These are phyloP conservation scores for Jatropha curcas DNA, from an alignment of 345 rosid species.

Conservation along the genomic window DNA sequence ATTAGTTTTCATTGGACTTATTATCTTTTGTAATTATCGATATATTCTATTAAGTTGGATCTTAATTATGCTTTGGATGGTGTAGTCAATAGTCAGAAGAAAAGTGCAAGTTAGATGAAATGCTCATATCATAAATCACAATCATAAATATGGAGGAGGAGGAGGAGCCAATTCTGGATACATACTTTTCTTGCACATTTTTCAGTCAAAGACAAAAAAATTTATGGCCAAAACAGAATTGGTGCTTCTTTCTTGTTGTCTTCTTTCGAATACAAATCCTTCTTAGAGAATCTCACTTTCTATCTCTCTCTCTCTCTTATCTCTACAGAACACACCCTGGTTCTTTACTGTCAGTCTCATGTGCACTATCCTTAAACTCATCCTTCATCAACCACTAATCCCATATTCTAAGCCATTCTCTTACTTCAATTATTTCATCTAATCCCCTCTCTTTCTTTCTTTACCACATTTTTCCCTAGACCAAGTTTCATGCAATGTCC, in stretches of 20 bases:
- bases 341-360: conserved; percentile 40
- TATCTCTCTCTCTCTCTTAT: conserved; percentile 36
- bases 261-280: neutral
- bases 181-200: neutral
- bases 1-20: no score
- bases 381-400: conserved; percentile 27
- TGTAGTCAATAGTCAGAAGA: neutral
- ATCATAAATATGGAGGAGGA: neutral
- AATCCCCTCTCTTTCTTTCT: conserved; percentile 8
- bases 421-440: conserved; percentile 15
- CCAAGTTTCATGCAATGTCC: conserved; percentile 19
- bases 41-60: no score
- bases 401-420: conserved; percentile 20
- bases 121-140: no score
- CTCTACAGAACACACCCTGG: conserved; percentile 21
- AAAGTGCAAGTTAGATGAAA: no score
- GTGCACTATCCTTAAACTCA: conserved; percentile 35
- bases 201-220: conserved; percentile 10
- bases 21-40: no score
- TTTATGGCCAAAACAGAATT: conserved; percentile 16
- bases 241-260: conserved; percentile 8
- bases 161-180: neutral
- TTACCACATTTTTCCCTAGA: conserved; percentile 10
- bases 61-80: neutral
- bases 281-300: conserved; percentile 5